phyloP scores from a whole-genome alignment of 495 filamentous ascomycete species.

The Ramalina peruviana region DNA sequence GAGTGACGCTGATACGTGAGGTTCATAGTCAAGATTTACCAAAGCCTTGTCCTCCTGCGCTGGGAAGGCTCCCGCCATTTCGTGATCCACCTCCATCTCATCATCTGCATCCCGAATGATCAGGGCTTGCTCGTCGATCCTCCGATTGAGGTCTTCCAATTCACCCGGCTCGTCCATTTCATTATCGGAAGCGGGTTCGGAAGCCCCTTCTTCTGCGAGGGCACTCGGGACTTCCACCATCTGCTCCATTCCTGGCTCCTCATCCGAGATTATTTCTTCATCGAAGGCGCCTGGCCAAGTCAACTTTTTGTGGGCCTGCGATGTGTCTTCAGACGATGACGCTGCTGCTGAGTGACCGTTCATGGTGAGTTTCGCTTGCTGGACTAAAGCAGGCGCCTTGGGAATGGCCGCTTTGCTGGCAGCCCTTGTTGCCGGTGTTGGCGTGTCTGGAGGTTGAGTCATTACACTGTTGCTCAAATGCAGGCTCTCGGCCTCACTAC shows the following conservation, averaged over 20 bases:
- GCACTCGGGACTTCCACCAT: slow-evolving; percentile 31
- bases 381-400: slow-evolving; percentile 18
- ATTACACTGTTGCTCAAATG: slow-evolving; percentile 44
- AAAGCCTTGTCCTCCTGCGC: slow-evolving; percentile 48
- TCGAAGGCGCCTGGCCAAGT: slow-evolving; percentile 70
- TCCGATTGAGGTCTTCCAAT: slow-evolving; percentile 41
- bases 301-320: slow-evolving; percentile 64
- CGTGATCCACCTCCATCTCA: slow-evolving; percentile 62
- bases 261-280: slow-evolving; percentile 37
- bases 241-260: slow-evolving; percentile 32
- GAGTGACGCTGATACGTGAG: slow-evolving; percentile 46
- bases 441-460: slow-evolving; percentile 44
- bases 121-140: slow-evolving; percentile 52
- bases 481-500: slow-evolving; percentile 39
- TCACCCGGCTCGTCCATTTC: slow-evolving; percentile 47
- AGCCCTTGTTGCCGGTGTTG: slow-evolving; percentile 37
- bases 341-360: slow-evolving; percentile 30
- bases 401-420: slow-evolving; percentile 14
- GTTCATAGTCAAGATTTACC: slow-evolving; percentile 30
- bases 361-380: slow-evolving; percentile 19
- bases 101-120: slow-evolving; percentile 50
- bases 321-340: slow-evolving; percentile 58
- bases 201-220: slow-evolving; percentile 86
- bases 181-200: slow-evolving; percentile 62
- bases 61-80: slow-evolving; percentile 65